Base-by-base conservation (phyloP, 2,329 filamentous ascomycete species). In the Dendryphion nanum region DNA sequence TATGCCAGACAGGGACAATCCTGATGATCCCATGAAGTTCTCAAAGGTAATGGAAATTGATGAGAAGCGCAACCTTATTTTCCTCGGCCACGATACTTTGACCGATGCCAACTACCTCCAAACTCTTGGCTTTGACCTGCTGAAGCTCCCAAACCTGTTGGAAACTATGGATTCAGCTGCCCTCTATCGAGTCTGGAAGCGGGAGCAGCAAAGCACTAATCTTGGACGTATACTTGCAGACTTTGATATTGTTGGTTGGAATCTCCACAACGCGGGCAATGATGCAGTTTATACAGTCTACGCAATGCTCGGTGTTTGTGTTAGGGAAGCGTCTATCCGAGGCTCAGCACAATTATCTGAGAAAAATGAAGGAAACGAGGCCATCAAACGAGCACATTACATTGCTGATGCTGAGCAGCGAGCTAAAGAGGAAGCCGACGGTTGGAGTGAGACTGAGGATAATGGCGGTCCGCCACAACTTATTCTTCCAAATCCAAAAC, bases 201-300 rank as follows among this genome's bases (percentile, higher is more conserved):
- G 74, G 12, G 73, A 77, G 16, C 52, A 58, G 0, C 70, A 84
- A 2, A 60, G 72, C 3, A 74, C 76, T 12, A 77, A 76, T 1
- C 74, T 97, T 2, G 69, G 68, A 0, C 68, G 52, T 5, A 73
- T 94, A 12, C 75, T 95, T 17, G 55, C 64, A 5, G 75, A 83
- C 5, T 70, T 95, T 18, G 77, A 76, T 3, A 77, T 94, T 6
- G 53, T 67, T 0, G 78, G 73, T 29, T 78, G 72, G 63, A 74
- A 85, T 50, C 71, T 91, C n/a, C 89, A 95, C 64, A 95, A 95
- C 56, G 89, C 83, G 0, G 78, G 89, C 2, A 95, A 95, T 48
- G 89, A 95, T 59, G 89, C 89, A 0, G 77, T 82, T 1, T 93
- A 85, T 59, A 91, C 88, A 0, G 66, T 95, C 45, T 81, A 83